phyloP scores from a whole-genome alignment of 352 stramenopile genomes.

The Chrysophaeum taylorii region DNA sequence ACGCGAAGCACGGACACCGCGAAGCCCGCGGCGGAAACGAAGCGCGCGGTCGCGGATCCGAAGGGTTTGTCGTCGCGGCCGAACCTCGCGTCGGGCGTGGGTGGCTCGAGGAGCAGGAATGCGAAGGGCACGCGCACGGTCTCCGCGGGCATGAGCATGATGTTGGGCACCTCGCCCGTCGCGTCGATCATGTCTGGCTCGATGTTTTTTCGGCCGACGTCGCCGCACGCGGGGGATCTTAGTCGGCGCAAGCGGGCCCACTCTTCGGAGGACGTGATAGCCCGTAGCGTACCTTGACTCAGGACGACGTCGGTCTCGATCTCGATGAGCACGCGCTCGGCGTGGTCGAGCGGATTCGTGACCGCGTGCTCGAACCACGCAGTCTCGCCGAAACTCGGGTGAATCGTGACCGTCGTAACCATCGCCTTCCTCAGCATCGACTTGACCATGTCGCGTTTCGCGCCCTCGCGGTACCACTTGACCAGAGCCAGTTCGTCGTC shows the following conservation, averaged over 20 bases:
- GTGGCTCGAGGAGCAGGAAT: conserved; percentile 57
- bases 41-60: conserved; percentile 39
- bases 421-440: conserved; percentile 71
- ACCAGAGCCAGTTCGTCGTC: conserved; percentile 69
- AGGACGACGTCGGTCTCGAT: conserved; percentile 48
- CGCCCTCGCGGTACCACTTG: conserved; percentile 77
- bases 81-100: conserved; percentile 6
- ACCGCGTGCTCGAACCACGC: conserved; percentile 76
- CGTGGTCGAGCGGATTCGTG: conserved; percentile 73
- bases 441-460: conserved; percentile 82
- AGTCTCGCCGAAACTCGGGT: conserved; percentile 54
- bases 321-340: conserved; percentile 75
- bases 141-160: conserved; percentile 70
- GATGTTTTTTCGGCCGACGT: conserved; percentile 37
- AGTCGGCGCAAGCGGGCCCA: conserved; percentile 45
- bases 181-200: conserved; percentile 82
- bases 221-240: conserved; percentile 12
- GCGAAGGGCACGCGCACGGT: conserved; percentile 67
- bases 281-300: conserved; percentile 47
- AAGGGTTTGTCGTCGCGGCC: conserved; percentile 20
- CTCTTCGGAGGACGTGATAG: conserved; percentile 63
- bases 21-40: conserved; percentile 72
- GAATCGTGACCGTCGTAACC: conserved; percentile 63
- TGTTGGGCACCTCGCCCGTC: conserved; percentile 43
- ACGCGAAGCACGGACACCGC: conserved; percentile 73